Conservation (phyloP, 2,329 filamentous ascomycete genomes). For the Alternaria sp. region DNA sequence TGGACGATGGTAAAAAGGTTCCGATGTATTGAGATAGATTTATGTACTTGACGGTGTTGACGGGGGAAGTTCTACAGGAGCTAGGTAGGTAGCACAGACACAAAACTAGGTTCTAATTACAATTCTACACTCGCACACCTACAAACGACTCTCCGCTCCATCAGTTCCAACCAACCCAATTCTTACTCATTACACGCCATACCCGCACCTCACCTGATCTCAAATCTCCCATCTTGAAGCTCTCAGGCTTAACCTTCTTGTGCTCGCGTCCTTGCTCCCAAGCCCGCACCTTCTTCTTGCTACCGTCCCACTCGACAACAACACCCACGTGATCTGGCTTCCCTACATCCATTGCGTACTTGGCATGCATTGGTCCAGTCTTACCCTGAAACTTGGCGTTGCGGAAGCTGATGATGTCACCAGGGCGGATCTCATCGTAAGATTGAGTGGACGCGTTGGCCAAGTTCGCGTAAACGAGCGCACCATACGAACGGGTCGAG, state of each 20-base stretch:
- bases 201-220: conserved; percentile 95
- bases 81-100: neutral
- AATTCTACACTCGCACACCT: neutral
- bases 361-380: conserved; percentile 92
- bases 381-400: conserved; percentile 96
- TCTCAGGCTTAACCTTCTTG: conserved; percentile 92
- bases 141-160: neutral
- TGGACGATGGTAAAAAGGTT: neutral
- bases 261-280: conserved; percentile 96
- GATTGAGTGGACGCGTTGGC: conserved; percentile 92
- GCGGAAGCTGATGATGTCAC: conserved; percentile 91
- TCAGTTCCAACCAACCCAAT: conserved; percentile 83
- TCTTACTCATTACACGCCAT: conserved; percentile 92
- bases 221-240: conserved; percentile 91
- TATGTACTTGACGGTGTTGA: neutral
- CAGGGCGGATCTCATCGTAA: conserved; percentile 90
- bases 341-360: conserved; percentile 88
- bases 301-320: conserved; percentile 97
- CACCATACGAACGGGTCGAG: conserved; percentile 89
- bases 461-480: conserved; percentile 91
- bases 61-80: neutral
- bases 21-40: neutral
- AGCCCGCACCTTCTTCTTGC: conserved; percentile 94
- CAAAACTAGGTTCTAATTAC: conserved; percentile 5
- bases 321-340: conserved; percentile 89